Evolutionary conservation across 805 yeast species (phyloP).

Genomic region (Candida montana): DNA sequence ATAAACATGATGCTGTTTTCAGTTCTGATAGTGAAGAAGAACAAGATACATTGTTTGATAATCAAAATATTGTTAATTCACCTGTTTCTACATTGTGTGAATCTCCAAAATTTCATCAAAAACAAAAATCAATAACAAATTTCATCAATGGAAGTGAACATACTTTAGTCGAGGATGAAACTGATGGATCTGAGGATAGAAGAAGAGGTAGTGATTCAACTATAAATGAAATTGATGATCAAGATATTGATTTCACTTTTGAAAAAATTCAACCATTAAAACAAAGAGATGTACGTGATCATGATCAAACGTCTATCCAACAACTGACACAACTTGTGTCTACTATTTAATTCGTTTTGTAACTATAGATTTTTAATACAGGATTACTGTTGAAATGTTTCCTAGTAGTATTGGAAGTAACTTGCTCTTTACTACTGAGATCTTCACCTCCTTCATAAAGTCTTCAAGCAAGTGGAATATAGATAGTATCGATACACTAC

Average conservation of each 20-base stretch:
- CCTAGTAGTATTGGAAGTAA: too few species aligned
- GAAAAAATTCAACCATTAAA: slow-evolving; percentile 17
- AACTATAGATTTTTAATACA: too few species aligned
- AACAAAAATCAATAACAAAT: slow-evolving; percentile 14
- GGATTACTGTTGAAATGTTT: too few species aligned
- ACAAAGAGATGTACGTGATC: not conserved
- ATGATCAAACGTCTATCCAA: not conserved
- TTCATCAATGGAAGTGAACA: slow-evolving; percentile 15
- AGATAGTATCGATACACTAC: too few species aligned
- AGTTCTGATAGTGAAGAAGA: slow-evolving; percentile 7
- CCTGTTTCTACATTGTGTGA: slow-evolving; percentile 9
- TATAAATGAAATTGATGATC: slow-evolving; percentile 9
- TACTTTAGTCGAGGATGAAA: slow-evolving; percentile 14
- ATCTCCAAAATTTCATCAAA: slow-evolving; percentile 12
- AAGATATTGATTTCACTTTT: slow-evolving; percentile 19
- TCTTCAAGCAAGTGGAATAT: too few species aligned
- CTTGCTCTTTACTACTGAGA: too few species aligned
- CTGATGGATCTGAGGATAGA: not conserved
- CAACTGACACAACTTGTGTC: too few species aligned
- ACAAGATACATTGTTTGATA: not conserved
- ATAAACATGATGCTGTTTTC: slow-evolving; percentile 1
- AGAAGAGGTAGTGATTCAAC: slow-evolving; percentile 19
- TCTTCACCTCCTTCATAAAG: too few species aligned
- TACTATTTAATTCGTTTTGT: too few species aligned
- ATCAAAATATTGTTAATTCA: not conserved